These are phyloP conservation scores for Calophaca sinica DNA, from an alignment of 306 rosid genomes.

Conservation along the genomic window DNA sequence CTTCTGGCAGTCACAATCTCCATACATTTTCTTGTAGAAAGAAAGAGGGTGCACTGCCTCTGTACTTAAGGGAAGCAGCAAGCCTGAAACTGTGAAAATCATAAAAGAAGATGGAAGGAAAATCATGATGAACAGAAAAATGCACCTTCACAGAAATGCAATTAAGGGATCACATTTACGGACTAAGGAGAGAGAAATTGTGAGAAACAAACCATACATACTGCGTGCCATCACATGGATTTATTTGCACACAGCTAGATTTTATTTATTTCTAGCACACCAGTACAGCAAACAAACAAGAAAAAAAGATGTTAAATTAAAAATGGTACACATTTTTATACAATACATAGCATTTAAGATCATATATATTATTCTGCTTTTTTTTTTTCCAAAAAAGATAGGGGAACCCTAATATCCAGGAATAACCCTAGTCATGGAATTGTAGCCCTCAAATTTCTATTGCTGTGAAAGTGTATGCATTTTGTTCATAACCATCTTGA, in stretches of 20 bases:
- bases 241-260: constrained; percentile 15
- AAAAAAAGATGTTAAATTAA: not conserved
- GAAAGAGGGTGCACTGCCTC: constrained; percentile 51
- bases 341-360: constrained; percentile 32
- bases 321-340: too few relatives aligned
- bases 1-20: constrained; percentile 21
- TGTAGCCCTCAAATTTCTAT: not conserved
- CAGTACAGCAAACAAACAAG: constrained; percentile 5
- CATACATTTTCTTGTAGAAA: constrained; percentile 44
- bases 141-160: constrained; percentile 41
- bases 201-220: not conserved
- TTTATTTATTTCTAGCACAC: constrained; percentile 16
- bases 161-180: constrained; percentile 21
- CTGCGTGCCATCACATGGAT: constrained; percentile 50
- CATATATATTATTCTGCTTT: not conserved
- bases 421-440: constrained; percentile 46
- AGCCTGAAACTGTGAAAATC: constrained; percentile 52
- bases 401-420: constrained; percentile 47
- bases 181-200: constrained; percentile 45
- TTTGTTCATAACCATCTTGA: constrained; percentile 27
- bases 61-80: constrained; percentile 53
- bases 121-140: constrained; percentile 47
- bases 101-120: constrained; percentile 41
- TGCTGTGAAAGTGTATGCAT: not conserved
- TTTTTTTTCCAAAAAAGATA: constrained; percentile 2